These are phyloP conservation scores for Iris pallida DNA, from an alignment of 116 monocot genomes.

Conservation along the genomic window DNA sequence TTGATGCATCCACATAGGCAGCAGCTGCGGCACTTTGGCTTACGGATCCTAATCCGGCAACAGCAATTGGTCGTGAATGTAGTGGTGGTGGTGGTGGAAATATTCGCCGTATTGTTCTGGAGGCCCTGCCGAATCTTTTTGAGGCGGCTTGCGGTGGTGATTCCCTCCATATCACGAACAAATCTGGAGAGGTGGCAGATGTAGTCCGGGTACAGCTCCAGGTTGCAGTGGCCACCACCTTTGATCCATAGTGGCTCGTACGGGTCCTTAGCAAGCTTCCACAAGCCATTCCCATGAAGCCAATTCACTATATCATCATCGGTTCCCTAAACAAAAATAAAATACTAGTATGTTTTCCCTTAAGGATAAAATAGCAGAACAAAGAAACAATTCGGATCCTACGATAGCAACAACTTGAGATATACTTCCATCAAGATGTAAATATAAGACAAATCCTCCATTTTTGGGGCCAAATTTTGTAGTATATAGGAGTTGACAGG, in stretches of 20 bases:
- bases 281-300: slow-evolving; percentile 54
- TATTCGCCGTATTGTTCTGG: background rate
- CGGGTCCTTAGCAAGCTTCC: slow-evolving; percentile 52
- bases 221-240: slow-evolving; percentile 71
- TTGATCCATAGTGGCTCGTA: slow-evolving; percentile 82
- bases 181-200: slow-evolving; percentile 52
- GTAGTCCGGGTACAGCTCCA: slow-evolving; percentile 66
- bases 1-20: background rate
- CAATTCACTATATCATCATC: slow-evolving; percentile 74
- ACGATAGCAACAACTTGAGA: too few species aligned
- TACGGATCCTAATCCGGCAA: slow-evolving; percentile 38
- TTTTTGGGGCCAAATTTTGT: too few species aligned
- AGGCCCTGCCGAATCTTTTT: slow-evolving; percentile 49
- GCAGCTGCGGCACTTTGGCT: slow-evolving; percentile 31
- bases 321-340: slow-evolving; percentile 34
- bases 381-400: too few species aligned
- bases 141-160: slow-evolving; percentile 39
- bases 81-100: slow-evolving; percentile 20
- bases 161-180: slow-evolving; percentile 51
- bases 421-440: too few species aligned
- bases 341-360: too few species aligned
- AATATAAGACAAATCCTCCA: too few species aligned
- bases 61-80: slow-evolving; percentile 52
- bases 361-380: too few species aligned
- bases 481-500: too few species aligned